These are phyloP conservation scores for Zymoseptoria crescenta DNA, from an alignment of 2,329 filamentous ascomycete genomes.

Conservation along the genomic window DNA sequence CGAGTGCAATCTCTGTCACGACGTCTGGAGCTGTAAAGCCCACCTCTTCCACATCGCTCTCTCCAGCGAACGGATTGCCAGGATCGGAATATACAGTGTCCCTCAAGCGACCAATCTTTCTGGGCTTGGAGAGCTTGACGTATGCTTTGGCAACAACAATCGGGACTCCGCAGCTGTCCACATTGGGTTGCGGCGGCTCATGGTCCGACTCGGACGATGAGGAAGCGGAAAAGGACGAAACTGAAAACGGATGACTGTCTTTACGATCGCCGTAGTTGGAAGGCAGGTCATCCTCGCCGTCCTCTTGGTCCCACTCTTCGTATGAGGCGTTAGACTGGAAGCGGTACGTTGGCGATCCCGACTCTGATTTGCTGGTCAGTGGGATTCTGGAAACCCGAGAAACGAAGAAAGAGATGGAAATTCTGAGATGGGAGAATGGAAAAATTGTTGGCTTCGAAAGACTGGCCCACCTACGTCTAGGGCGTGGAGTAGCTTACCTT, in stretches of 20 bases:
- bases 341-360: background rate
- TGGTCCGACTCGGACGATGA: background rate
- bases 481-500: background rate
- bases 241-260: background rate
- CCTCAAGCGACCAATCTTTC: conserved; percentile 11
- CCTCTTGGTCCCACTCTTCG: background rate
- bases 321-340: background rate
- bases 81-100: conserved; percentile 22
- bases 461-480: background rate
- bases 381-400: background rate
- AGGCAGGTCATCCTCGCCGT: background rate
- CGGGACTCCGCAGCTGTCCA: background rate
- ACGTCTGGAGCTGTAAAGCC: background rate
- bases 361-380: background rate
- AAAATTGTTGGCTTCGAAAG: background rate
- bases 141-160: conserved; percentile 2
- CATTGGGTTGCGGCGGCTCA: background rate
- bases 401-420: background rate
- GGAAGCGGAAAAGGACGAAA: background rate
- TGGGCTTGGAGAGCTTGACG: conserved; percentile 4
- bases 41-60: background rate
- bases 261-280: background rate
- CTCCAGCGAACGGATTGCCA: conserved; percentile 20
- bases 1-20: background rate
- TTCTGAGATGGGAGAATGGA: background rate